Evolutionary conservation across 2,329 filamentous ascomycete genomes (phyloP), one percentile per base, ranked within the genome.

Genomic region (Colletotrichum liriopes): DNA sequence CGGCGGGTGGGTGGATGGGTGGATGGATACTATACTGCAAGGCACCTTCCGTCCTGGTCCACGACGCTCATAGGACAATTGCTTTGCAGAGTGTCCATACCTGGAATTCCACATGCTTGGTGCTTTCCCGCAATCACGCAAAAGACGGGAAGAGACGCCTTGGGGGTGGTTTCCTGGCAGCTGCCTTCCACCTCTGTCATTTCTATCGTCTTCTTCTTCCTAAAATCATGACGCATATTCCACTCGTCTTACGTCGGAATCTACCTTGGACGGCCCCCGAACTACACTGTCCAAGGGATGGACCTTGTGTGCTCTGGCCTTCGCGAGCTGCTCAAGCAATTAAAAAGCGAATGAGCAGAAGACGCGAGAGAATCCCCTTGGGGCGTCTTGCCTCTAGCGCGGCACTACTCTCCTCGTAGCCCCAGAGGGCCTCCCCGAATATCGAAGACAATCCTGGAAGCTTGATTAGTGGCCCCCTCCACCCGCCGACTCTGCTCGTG

Each of bases 391-490:
- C 29, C 29, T 67, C 18, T 70, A 55, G 62, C 54, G 54, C 29
- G 35, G 29, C 62, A 62, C 62, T 55, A 55, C 62, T 29, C 23
- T 63, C 67, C 60, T 62, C 67, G 26, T 58, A 69, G 59, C 67
- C 43, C 52, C 61, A 65, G 52, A 59, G 61, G 63, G 63, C 18
- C 63, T 60, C 47, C 45, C 47, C 67, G 39, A 71, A 37, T 20
- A 41, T 20, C 26, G 16, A 63, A 54, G 62, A 55, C 47, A 55
- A 61, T 71, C 64, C 41, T 67, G 56, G 56, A 65, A 71, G 68
- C 68, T 67, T 67, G 68, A 71, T 67, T 43, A 67, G 64, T 67
- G 68, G 64, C 37, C 29, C 63, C 29, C 52, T 39, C 9, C 29
- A 60, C 18, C 18, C 49, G 29, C 26, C 7, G 49, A 32, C 26